phyloP scores from a whole-genome alignment of 192 early-diverging fungal genomes.

The Rhizoclosmatium sp. region DNA sequence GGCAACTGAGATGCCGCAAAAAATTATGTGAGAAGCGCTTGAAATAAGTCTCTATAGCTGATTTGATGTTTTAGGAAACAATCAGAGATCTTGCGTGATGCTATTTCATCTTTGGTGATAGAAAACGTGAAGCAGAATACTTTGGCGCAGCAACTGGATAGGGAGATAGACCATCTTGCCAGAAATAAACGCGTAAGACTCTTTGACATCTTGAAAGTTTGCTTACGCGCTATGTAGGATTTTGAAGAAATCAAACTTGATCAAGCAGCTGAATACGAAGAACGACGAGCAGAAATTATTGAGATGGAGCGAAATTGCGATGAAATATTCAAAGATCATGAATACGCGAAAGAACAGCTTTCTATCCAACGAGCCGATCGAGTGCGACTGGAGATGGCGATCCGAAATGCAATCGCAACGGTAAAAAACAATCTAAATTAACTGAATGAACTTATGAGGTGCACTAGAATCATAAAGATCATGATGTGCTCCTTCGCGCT shows the following conservation, averaged over 20 bases:
- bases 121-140: slow-evolving; percentile 66
- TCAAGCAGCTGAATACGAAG: slow-evolving; percentile 62
- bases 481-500: slow-evolving; percentile 61
- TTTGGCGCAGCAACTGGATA: slow-evolving; percentile 60
- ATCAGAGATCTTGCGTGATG: slow-evolving; percentile 64
- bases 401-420: slow-evolving; percentile 55
- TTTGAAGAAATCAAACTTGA: slow-evolving; percentile 62
- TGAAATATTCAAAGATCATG: slow-evolving; percentile 71
- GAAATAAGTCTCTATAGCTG: neutral
- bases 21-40: slow-evolving; percentile 61
- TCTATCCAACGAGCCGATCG: slow-evolving; percentile 61
- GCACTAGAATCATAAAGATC: slow-evolving; percentile 63
- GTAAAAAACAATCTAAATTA: slow-evolving; percentile 35
- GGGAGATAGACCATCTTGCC: slow-evolving; percentile 61
- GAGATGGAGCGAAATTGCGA: slow-evolving; percentile 66
- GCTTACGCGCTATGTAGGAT: slow-evolving; percentile 40
- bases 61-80: slow-evolving; percentile 54
- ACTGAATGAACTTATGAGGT: neutral
- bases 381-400: slow-evolving; percentile 57
- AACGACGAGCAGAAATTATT: slow-evolving; percentile 59
- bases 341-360: slow-evolving; percentile 68
- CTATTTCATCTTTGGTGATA: slow-evolving; percentile 58
- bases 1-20: slow-evolving; percentile 66
- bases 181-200: slow-evolving; percentile 52
- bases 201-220: neutral